Percentiles rank a stretch among this genome's conserved stretches.
phyloP scores from a whole-genome alignment of 2,329 filamentous ascomycete species.

The Penicillium verrucosum region DNA sequence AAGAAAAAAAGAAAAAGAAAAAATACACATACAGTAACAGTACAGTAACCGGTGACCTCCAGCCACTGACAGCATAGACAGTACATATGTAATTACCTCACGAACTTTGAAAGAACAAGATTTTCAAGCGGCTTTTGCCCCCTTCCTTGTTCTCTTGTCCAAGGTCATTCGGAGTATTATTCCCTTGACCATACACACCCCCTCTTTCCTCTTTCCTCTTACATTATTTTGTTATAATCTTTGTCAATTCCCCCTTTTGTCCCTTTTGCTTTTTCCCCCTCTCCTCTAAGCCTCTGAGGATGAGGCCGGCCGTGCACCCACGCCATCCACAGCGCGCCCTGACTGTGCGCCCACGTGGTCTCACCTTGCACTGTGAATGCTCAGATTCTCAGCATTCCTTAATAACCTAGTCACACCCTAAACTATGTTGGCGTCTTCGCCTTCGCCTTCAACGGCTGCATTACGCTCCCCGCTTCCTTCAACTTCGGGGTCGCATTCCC shows the following conservation, averaged over 20 bases:
- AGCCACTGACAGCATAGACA: background rate
- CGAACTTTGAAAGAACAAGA: constrained; percentile 4
- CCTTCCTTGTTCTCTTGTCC: background rate
- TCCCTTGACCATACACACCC: background rate
- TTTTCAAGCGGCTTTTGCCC: constrained; percentile 3
- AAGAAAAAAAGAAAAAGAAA: background rate
- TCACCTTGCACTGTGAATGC: constrained; percentile 26
- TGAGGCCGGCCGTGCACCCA: constrained; percentile 33
- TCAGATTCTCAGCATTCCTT: constrained; percentile 21
- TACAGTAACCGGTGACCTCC: background rate
- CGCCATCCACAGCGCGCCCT: constrained; percentile 32
- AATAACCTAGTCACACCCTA: background rate
- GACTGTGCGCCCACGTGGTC: constrained; percentile 40
- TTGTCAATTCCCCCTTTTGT: background rate
- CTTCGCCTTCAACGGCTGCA: constrained; percentile 39
- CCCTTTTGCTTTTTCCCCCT: background rate
- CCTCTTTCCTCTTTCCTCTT: background rate
- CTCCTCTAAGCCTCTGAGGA: constrained; percentile 18
- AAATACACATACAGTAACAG: background rate
- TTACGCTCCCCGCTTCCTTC: constrained; percentile 31
- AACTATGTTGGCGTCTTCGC: constrained; percentile 42
- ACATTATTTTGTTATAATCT: background rate
- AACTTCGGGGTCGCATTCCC: constrained; percentile 21
- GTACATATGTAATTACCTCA: constrained; percentile 2
- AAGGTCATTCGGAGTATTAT: constrained; percentile 1